Conservation (phyloP, 768 basidiomycete genomes). For the Collybiopsis luxurians region DNA sequence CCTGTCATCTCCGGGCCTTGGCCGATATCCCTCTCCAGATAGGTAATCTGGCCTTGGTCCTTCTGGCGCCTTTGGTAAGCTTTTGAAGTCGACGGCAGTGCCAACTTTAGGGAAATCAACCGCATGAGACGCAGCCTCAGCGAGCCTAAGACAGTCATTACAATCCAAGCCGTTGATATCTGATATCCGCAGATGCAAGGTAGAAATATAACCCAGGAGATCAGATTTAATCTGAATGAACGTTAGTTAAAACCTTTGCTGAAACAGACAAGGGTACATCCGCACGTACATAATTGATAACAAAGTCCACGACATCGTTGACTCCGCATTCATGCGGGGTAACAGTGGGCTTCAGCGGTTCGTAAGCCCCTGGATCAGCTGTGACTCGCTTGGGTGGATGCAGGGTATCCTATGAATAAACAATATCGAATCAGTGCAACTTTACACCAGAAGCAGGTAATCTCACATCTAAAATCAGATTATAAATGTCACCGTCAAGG, state of each 20-base stretch:
- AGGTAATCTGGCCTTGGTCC: conserved; percentile 40
- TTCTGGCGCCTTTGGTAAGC: conserved; percentile 28
- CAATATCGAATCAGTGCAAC: background rate
- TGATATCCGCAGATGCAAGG: conserved; percentile 40
- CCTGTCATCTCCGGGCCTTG: conserved; percentile 1
- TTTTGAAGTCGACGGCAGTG: conserved; percentile 31
- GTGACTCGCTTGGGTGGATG: conserved; percentile 16
- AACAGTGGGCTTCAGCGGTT: conserved; percentile 28
- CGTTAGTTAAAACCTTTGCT: background rate
- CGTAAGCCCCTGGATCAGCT: conserved; percentile 35
- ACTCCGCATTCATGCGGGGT: conserved; percentile 32
- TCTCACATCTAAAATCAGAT: conserved; percentile 41
- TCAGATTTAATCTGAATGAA: conserved; percentile 28
- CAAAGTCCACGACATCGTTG: conserved; percentile 43
- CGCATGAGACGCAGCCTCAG: conserved; percentile 43
- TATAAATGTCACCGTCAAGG: conserved; percentile 51
- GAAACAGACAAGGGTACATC: conserved; percentile 11
- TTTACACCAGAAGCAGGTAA: background rate
- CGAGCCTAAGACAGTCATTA: conserved; percentile 35
- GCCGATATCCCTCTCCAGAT: conserved; percentile 17
- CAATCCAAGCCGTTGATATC: conserved; percentile 35
- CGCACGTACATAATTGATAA: conserved; percentile 41
- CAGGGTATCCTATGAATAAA: conserved; percentile 23
- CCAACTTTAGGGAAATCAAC: conserved; percentile 49
- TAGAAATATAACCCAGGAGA: conserved; percentile 38